Conservation (phyloP, 2,329 filamentous ascomycete species). For the Paracamarosporium sp. region DNA sequence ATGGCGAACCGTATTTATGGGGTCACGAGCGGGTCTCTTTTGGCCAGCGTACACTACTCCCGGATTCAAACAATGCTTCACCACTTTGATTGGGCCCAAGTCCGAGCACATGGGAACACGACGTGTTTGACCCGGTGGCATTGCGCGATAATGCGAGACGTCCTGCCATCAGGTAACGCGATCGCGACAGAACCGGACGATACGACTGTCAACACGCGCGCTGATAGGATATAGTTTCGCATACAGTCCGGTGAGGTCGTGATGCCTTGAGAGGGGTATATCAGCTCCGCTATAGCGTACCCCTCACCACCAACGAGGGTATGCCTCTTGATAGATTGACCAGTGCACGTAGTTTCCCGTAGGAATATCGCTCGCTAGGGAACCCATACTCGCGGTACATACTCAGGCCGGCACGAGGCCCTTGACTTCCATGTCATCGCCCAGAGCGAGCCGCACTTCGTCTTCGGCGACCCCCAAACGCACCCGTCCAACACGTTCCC, state of each 20-base stretch:
- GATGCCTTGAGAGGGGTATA: not conserved
- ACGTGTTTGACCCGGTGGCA: not conserved
- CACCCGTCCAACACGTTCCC: slow-evolving; percentile 87
- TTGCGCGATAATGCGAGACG: slow-evolving; percentile 1
- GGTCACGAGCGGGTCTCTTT: not conserved
- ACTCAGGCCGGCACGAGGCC: slow-evolving; percentile 57
- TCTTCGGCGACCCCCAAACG: slow-evolving; percentile 87
- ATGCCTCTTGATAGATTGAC: not conserved
- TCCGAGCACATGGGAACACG: not conserved
- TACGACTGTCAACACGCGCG: not conserved
- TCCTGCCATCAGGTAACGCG: not conserved
- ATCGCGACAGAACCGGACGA: slow-evolving; percentile 6
- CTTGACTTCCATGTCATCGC: slow-evolving; percentile 86
- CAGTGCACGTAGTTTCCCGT: not conserved
- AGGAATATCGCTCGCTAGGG: not conserved
- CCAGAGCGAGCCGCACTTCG: slow-evolving; percentile 85
- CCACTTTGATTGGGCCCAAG: not conserved
- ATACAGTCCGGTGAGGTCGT: not conserved
- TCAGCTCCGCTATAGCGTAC: slow-evolving; percentile 1
- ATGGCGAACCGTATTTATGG: not conserved
- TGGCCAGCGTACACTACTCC: not conserved
- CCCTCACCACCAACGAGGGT: not conserved
- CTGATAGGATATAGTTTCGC: slow-evolving; percentile 1
- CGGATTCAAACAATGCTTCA: not conserved
- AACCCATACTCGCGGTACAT: not conserved